Evolutionary conservation across 192 early-diverging fungal genomes (phyloP), one percentile per base, ranked within the genome.

Genomic region (Coemansia sp.): DNA sequence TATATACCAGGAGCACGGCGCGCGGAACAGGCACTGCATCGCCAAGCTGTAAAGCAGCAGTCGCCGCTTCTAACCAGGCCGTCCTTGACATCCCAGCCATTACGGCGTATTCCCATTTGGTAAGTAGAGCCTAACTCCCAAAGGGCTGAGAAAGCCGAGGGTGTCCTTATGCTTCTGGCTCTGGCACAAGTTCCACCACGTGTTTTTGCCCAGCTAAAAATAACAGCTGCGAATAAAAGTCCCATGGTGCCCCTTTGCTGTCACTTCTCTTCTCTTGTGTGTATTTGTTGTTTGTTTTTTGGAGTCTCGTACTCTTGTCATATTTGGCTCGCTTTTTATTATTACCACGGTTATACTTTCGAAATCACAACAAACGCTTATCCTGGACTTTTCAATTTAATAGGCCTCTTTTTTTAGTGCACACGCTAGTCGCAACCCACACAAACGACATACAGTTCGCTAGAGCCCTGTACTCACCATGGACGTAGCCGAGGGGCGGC

Each of bases 321-420:
- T 53, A 53, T 53, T 53, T 53, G 51, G 27, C 51, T 27, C 9
- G 14, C 51, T 27, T 16, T 53, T 13, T 53, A 31, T 53, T 53
- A 53, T 53, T 53, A 31, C 27, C 11, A 31, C 27, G 24, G 48
- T 14, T 10, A 27, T 27, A 53, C 29, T 27, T 53, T 31, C 51
- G 51, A 53, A 53, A 53, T 53, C 51, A 53, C 51, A 53, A 53
- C 51, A 53, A 53, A 53, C 27, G 16, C 51, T 53, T 48, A 48
- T 48, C 19, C 46, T 19, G 10, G 24, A 53, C 21, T 53, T 53
- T 27, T 9, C 24, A 53, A 53, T 53, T 53, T 13, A 10, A 13
- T 53, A 53, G 51, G 51, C 27, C 27, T 53, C 27, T 27, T 31
- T 53, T 16, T 51, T 53, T 31, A 48, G 46, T 48, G 6, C 46